Percentiles rank a stretch among this genome's conserved stretches.
phyloP scores from a whole-genome alignment of 805 yeast species.

The Schwanniomyces pseudopolymorphus region DNA sequence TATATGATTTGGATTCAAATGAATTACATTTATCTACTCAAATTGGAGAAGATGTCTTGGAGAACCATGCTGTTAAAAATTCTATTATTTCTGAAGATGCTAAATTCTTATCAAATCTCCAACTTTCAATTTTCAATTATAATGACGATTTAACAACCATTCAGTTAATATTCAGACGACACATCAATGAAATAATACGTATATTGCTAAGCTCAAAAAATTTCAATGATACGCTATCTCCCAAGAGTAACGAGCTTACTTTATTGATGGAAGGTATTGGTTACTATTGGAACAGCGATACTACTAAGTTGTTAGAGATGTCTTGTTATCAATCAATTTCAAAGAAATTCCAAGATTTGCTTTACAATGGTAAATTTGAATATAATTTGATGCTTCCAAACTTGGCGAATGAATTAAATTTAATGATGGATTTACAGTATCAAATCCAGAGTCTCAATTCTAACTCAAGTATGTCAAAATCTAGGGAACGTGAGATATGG shows the following conservation, averaged over 20 bases:
- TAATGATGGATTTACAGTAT: conserved; percentile 44
- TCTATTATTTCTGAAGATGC: conserved; percentile 48
- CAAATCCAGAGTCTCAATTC: conserved; percentile 38
- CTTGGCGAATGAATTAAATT: conserved; percentile 38
- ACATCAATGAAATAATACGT: conserved; percentile 42
- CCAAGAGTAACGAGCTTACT: conserved; percentile 16
- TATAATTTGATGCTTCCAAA: conserved; percentile 36
- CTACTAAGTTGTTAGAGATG: conserved; percentile 39
- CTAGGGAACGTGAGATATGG: conserved; percentile 40
- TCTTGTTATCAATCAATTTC: conserved; percentile 41
- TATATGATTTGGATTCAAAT: conserved; percentile 58
- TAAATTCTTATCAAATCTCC: conserved; percentile 41
- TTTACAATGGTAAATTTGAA: conserved; percentile 28
- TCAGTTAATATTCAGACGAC: conserved; percentile 43
- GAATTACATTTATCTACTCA: conserved; percentile 34
- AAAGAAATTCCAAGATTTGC: conserved; percentile 32
- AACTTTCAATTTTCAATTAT: conserved; percentile 41
- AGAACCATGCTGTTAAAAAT: conserved; percentile 22
- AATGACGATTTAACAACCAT: conserved; percentile 48
- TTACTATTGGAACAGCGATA: conserved; percentile 43
- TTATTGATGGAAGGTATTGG: conserved; percentile 43
- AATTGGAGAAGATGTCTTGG: conserved; percentile 8
- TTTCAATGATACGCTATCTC: conserved; percentile 21
- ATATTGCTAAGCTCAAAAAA: conserved; percentile 39
- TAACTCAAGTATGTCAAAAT: conserved; percentile 15